Conservation (phyloP, 257 asterid genomes). For the Paraleonurus japonicus region DNA sequence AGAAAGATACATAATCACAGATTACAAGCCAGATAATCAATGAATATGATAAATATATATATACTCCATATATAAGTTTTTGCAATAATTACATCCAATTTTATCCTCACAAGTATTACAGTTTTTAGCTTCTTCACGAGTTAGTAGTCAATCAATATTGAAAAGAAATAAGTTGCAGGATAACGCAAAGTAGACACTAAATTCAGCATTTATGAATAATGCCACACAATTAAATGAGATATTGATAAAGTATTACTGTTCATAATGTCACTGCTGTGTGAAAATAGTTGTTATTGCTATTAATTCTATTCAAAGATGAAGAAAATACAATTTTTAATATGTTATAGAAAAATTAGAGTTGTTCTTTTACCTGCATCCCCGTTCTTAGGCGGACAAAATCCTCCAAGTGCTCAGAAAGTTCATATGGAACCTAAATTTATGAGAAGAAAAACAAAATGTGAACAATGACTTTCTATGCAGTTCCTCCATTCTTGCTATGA, state of each 20-base stretch:
- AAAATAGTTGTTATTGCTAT: conserved; percentile 1
- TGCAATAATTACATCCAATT: not conserved
- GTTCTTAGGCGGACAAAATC: conserved; percentile 75
- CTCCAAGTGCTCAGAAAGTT: conserved; percentile 73
- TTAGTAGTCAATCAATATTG: not conserved
- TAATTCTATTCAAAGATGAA: not conserved
- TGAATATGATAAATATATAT: not conserved
- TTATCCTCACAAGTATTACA: not conserved
- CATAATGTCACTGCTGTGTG: conserved; percentile 6
- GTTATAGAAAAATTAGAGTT: not conserved
- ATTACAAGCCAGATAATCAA: conserved; percentile 9
- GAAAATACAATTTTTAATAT: not conserved
- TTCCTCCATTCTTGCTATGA: conserved; percentile 10
- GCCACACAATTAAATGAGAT: not conserved
- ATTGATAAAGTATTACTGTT: not conserved
- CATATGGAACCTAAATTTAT: conserved; percentile 68
- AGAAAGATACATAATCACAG: conserved; percentile 11
- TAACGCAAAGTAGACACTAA: conserved; percentile 1
- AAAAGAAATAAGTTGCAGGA: conserved; percentile 1
- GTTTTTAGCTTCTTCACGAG: conserved; percentile 4
- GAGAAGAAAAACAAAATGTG: conserved; percentile 20
- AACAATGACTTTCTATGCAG: conserved; percentile 5
- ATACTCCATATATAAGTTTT: not conserved
- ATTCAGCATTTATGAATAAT: not conserved
- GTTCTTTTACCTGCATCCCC: conserved; percentile 75